phyloP scores from a whole-genome alignment of 1,139 yeast species.

The Suhomyces atakaporum region DNA sequence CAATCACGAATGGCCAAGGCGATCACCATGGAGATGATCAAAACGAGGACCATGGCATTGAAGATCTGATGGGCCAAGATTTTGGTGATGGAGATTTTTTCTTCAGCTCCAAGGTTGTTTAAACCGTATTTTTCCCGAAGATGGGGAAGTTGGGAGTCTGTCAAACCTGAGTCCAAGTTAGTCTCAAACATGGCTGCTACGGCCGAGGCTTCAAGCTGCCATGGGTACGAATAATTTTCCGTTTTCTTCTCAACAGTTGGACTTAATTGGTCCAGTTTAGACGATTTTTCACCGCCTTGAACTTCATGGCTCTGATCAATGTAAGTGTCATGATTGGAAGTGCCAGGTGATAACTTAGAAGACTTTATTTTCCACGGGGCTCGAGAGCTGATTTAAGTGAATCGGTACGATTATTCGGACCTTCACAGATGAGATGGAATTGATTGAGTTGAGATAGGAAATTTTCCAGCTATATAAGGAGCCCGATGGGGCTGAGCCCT shows the following conservation, averaged over 20 bases:
- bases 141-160: conserved; percentile 34
- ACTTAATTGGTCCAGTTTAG: no score
- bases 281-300: conserved; percentile 19
- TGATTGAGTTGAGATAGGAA: no score
- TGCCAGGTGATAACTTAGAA: conserved; percentile 5
- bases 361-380: conserved; percentile 14
- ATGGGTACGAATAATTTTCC: no score
- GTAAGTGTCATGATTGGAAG: conserved; percentile 16
- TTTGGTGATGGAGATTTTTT: conserved; percentile 54
- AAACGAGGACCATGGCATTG: conserved; percentile 79
- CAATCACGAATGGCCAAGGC: conserved; percentile 76
- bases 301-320: conserved; percentile 20
- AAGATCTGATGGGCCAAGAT: conserved; percentile 71
- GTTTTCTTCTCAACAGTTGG: no score
- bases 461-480: no score
- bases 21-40: conserved; percentile 72
- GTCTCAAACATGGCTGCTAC: conserved; percentile 42
- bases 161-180: conserved; percentile 50
- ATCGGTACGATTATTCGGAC: background rate
- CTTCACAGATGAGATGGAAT: no score
- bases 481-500: no score
- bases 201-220: no score
- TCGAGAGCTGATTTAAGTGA: background rate
- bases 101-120: conserved; percentile 64
- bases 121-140: conserved; percentile 45